A percentile compares a stretch with the other conserved stretches of the same genome.
phyloP scores from a whole-genome alignment of 108 stramenopile genomes.

The Hondaea fermentalgiana region DNA sequence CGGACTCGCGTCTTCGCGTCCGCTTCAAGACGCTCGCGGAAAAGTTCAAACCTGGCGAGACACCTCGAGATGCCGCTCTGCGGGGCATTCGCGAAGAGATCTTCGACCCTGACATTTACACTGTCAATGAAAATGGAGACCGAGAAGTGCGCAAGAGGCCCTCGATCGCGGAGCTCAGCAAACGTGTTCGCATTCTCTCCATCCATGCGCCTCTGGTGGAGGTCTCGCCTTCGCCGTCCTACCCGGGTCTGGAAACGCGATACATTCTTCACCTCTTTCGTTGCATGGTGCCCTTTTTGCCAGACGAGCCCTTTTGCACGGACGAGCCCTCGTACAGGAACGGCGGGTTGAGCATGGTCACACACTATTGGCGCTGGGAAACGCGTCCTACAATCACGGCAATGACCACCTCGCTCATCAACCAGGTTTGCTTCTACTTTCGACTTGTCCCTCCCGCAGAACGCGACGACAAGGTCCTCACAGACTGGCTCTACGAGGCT shows the following conservation, averaged over 20 bases:
- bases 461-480: not conserved
- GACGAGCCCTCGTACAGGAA: not conserved
- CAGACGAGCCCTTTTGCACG: not conserved
- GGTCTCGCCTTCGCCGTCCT: not conserved
- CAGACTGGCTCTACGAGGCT: not conserved
- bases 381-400: not conserved
- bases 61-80: not conserved
- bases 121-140: not conserved
- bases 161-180: not conserved
- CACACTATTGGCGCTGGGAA: not conserved
- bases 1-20: not conserved
- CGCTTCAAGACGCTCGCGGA: not conserved
- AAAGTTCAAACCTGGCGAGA: not conserved
- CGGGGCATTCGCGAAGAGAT: not conserved
- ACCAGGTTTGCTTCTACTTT: not conserved
- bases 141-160: not conserved
- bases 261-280: not conserved
- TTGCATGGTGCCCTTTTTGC: not conserved
- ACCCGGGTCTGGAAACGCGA: not conserved
- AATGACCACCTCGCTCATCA: not conserved
- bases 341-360: not conserved
- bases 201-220: not conserved
- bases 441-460: not conserved
- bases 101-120: not conserved
- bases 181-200: not conserved